Evolutionary conservation across 371 early-diverging fungal genomes (phyloP), one percentile per base, ranked within the genome.

Genomic region (Mucor mucedo): DNA sequence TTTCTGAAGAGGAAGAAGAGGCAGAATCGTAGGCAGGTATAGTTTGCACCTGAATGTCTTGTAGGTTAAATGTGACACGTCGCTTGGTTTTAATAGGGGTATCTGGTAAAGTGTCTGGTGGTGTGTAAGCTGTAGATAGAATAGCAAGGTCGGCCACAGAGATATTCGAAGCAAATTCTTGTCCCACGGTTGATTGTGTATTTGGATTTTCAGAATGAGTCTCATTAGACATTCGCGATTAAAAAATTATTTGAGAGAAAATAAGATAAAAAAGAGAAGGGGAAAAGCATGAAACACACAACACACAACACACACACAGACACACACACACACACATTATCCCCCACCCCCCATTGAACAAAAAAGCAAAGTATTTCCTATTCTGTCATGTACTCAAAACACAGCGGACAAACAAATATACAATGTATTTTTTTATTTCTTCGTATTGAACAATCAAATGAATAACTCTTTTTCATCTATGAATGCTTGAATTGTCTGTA

Each of bases 1-100:
- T 54, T 3, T 47, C 48, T 28, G 52, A 52, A n/a, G 30, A 33
- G 6, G 50, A 45, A 10, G 65, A 66, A 28, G 52, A 50, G 21
- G 33, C 45, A 1, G 66, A 65, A 10, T 48, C 60, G 10, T 60
- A 57, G 2, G 42, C 21, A 14, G 63, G 41, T 21, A 68, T 62
- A 8, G 62, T 62, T 52, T 65, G 61, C n/a, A 69, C 48, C 48
- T 69, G 61, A 41, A 55, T 59, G 35, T 55, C 44, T 33, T 65
- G 61, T 29, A 60, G 21, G 28, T 63, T 61, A 42, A 69, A 69
- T 42, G 65, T 69, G 44, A 69, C 69, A 65, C 62, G 69, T 29
- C 62, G 62, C 5, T 56, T 66, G 21, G 44, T 7, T 45, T 61
- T 66, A 38, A 38, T 42, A 40, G 29, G 39, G 6, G 48, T 28